Evolutionary conservation across 2,329 filamentous ascomycete species (phyloP).

Genomic region (Ophiocordyceps camponoti-rufipedis): DNA sequence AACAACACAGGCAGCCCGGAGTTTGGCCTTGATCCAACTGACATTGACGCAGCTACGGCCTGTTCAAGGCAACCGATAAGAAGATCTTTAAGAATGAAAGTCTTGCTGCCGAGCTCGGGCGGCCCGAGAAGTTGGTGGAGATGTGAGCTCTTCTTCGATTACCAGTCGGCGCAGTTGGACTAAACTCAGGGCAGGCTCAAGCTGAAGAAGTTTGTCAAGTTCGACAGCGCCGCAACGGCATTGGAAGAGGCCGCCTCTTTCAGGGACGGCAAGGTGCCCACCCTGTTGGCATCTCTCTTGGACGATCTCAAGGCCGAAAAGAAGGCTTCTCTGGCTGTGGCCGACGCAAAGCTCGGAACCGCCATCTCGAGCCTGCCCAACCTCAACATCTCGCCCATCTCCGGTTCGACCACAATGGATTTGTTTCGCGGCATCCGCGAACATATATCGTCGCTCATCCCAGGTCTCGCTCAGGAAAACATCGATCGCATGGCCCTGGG

Average conservation of each 20-base stretch:
- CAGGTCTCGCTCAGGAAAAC: slow-evolving; percentile 68
- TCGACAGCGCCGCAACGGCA: slow-evolving; percentile 79
- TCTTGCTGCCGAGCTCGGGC: slow-evolving; percentile 53
- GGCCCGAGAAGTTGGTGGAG: slow-evolving; percentile 69
- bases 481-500: slow-evolving; percentile 89
- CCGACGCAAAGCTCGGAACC: slow-evolving; percentile 79
- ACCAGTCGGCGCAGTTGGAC: neutral
- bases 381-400: slow-evolving; percentile 69
- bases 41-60: slow-evolving; percentile 55
- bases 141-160: slow-evolving; percentile 39
- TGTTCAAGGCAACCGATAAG: slow-evolving; percentile 98
- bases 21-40: slow-evolving; percentile 6
- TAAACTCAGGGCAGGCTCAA: slow-evolving; percentile 46
- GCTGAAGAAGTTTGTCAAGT: slow-evolving; percentile 94
- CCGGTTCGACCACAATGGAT: slow-evolving; percentile 43
- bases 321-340: slow-evolving; percentile 86
- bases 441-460: slow-evolving; percentile 77
- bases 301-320: slow-evolving; percentile 92
- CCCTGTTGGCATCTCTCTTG: slow-evolving; percentile 65
- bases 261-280: slow-evolving; percentile 87
- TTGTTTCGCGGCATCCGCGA: slow-evolving; percentile 89
- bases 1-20: no score
- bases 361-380: slow-evolving; percentile 85
- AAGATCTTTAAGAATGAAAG: slow-evolving; percentile 86
- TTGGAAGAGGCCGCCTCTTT: slow-evolving; percentile 79